phyloP scores from a whole-genome alignment of 352 stramenopile genomes.

The Pythium phragmiticola region DNA sequence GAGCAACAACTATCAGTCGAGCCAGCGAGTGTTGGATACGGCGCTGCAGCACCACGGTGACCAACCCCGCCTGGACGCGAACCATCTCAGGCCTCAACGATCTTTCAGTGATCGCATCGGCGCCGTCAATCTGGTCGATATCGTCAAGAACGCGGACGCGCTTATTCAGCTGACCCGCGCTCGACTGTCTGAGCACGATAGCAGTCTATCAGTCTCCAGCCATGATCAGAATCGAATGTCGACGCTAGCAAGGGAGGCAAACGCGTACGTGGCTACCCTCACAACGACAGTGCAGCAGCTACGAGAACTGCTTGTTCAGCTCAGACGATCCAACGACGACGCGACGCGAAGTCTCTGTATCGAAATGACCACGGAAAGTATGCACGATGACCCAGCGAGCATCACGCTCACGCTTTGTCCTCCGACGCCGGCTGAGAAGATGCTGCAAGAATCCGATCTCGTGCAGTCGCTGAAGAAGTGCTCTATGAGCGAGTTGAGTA shows the following conservation, averaged over 20 bases:
- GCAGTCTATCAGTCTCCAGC: conserved; percentile 13
- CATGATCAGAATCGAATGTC: conserved; percentile 20
- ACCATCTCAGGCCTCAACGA: conserved; percentile 22
- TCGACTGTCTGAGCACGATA: conserved; percentile 25
- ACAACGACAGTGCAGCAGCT: conserved; percentile 37
- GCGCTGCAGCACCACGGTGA: conserved; percentile 34
- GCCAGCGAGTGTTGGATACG: conserved; percentile 33
- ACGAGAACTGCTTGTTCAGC: conserved; percentile 28
- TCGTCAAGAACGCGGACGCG: conserved; percentile 36
- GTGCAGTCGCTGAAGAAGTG: conserved; percentile 52
- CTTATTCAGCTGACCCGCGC: conserved; percentile 33
- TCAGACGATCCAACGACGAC: conserved; percentile 39
- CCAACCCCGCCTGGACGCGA: conserved; percentile 35
- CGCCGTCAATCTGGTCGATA: conserved; percentile 30
- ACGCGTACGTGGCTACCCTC: conserved; percentile 32
- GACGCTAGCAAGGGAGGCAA: conserved; percentile 23
- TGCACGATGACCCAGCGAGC: conserved; percentile 19
- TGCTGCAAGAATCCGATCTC: conserved; percentile 42
- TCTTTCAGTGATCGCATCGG: conserved; percentile 19
- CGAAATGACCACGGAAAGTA: conserved; percentile 27
- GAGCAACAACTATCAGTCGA: conserved; percentile 25
- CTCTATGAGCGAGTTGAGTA: conserved; percentile 44
- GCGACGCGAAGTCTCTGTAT: conserved; percentile 37
- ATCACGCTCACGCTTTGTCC: conserved; percentile 36
- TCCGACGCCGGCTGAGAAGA: conserved; percentile 36